These are phyloP conservation scores for Neospermospora avenae DNA, from an alignment of 2,329 filamentous ascomycete species.

Conservation along the genomic window DNA sequence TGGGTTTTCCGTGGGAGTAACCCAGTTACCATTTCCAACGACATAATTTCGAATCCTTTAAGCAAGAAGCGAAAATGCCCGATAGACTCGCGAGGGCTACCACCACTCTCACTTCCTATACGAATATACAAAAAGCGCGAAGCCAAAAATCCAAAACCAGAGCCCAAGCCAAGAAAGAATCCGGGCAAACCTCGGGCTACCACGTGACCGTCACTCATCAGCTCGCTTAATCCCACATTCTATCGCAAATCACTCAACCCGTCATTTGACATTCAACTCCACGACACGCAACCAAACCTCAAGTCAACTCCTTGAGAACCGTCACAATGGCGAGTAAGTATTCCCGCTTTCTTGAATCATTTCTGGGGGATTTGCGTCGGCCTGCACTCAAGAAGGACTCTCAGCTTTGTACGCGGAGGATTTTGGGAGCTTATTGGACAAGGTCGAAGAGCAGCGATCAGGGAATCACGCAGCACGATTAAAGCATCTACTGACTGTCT, in stretches of 20 bases:
- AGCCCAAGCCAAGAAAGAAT: too few relatives aligned
- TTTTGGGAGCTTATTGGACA: too few relatives aligned
- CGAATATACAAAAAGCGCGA: too few relatives aligned
- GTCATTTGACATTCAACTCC: neutral
- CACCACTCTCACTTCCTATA: too few relatives aligned
- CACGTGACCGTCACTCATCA: neutral
- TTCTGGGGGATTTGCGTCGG: neutral
- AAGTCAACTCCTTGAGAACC: constrained; percentile 17
- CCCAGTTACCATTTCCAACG: too few relatives aligned
- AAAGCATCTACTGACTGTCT: constrained; percentile 1
- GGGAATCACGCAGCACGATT: neutral
- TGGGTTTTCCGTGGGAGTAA: too few relatives aligned
- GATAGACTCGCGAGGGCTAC: too few relatives aligned
- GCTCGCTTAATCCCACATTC: constrained; percentile 11
- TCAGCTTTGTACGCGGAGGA: too few relatives aligned
- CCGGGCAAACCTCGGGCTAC: too few relatives aligned
- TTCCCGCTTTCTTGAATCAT: neutral
- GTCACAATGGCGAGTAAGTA: constrained; percentile 70
- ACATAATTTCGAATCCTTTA: too few relatives aligned
- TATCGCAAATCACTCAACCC: neutral
- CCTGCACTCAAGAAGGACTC: neutral
- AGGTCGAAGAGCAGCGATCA: neutral
- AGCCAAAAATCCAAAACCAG: too few relatives aligned
- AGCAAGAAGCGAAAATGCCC: too few relatives aligned
- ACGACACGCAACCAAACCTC: constrained; percentile 11